Conservation (phyloP, 768 basidiomycete species). For the Paxillus ammoniavirescens region DNA sequence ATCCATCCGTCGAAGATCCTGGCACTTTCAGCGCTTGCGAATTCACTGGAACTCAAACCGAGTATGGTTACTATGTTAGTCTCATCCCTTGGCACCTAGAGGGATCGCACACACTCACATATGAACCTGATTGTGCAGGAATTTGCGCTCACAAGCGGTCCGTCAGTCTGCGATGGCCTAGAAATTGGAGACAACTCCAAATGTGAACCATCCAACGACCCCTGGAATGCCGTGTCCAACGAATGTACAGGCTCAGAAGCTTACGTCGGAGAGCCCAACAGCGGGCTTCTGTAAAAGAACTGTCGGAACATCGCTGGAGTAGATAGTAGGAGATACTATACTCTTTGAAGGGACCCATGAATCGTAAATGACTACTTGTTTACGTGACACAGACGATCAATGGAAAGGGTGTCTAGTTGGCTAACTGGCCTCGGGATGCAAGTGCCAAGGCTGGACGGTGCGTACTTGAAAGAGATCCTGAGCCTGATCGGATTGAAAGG, state of each 20-base stretch:
- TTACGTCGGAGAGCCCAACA: conserved; percentile 7
- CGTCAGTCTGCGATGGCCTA: not conserved
- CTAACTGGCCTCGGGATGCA: too few relatives aligned
- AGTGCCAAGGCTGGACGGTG: too few relatives aligned
- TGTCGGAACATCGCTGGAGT: too few relatives aligned
- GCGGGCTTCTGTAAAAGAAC: conserved; percentile 1
- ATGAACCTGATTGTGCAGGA: not conserved
- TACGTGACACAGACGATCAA: too few relatives aligned
- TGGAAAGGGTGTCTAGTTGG: too few relatives aligned
- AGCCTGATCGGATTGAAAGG: too few relatives aligned
- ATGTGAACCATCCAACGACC: conserved; percentile 4
- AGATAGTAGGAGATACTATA: too few relatives aligned
- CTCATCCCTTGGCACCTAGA: not conserved
- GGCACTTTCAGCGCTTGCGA: conserved; percentile 9
- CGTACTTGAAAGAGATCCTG: too few relatives aligned
- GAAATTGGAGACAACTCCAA: conserved; percentile 1
- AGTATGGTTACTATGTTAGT: not conserved
- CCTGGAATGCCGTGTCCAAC: not conserved
- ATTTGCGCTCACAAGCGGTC: not conserved
- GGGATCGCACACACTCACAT: not conserved
- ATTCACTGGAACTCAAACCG: not conserved
- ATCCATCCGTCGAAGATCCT: conserved; percentile 9
- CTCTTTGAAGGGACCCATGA: too few relatives aligned
- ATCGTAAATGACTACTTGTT: too few relatives aligned
- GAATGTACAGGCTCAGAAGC: conserved; percentile 1